Base-by-base conservation (phyloP, 192 early-diverging fungal species). In the Coemansia biformis region DNA sequence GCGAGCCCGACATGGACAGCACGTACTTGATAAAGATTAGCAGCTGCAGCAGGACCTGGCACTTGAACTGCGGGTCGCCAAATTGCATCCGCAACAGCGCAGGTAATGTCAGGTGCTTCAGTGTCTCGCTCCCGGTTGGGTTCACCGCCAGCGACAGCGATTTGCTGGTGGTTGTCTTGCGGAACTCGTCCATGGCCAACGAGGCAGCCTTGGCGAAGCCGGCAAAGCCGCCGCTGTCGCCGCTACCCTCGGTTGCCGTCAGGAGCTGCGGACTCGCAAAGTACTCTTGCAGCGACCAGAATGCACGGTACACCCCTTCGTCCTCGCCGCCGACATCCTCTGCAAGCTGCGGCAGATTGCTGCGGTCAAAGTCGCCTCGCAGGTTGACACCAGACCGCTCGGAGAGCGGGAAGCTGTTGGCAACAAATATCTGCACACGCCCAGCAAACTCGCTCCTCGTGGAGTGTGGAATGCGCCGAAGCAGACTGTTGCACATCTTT, bases 331-430 rank as follows among this genome's bases (percentile, higher is more conserved):
- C 39, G 11, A 23, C 9, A 0, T 23, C 34, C 7, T 9, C 33
- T 17, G 30, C 83, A 71, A 57, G 68, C 62, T 16, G 59, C 43
- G 8, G 85, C 83, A 32, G 54, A 49, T 45, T 87, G 84, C 32
- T 86, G 83, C 11, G 65, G 58, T 91, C 87, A 69, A 91, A 92
- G 45, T 93, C 87, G 37, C 94, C 94, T 6, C 82, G 76, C 33
- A 91, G 58, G 34, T 98, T 98, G 43, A 95, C 90, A 57, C 86
- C 88, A 0, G 91, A 92, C 19, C 90, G 83, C 59, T 98, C 94
- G 1, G 79, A 79, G 22, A 98, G 73, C 14, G 94, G 79, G 38
- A 87, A 92, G 14, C 84, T 83, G 46, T 82, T 88, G 11, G 92
- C 84, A 2, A 97, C 78, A 53, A 91, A 88, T 42, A 93, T 78